These are phyloP conservation scores for Tagetes patula DNA, from an alignment of 129 eudicot species.

Conservation along the genomic window DNA sequence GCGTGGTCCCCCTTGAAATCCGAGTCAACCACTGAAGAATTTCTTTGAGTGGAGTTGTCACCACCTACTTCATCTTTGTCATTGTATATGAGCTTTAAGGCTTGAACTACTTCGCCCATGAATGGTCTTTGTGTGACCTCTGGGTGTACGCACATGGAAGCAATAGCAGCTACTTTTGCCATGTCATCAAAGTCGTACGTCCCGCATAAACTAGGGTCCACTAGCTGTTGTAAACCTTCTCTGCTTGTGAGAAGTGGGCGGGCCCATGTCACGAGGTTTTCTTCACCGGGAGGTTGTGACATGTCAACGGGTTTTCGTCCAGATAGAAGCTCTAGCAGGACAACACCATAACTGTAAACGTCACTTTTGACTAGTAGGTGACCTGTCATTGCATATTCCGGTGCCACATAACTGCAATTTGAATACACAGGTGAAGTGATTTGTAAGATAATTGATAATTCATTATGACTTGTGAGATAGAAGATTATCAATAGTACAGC, in stretches of 20 bases:
- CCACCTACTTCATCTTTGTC: constrained; percentile 75
- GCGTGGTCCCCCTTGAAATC: constrained; percentile 67
- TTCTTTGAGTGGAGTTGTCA: constrained; percentile 62
- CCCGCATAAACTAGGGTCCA: constrained; percentile 70
- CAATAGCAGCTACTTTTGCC: constrained; percentile 96
- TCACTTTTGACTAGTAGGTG: constrained; percentile 95
- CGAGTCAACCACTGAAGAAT: constrained; percentile 64
- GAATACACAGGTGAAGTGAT: constrained; percentile 6
- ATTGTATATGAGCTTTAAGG: constrained; percentile 80
- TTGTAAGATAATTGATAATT: constrained; percentile 12
- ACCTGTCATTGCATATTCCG: constrained; percentile 99
- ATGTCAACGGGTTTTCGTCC: constrained; percentile 94
- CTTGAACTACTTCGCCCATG: constrained; percentile 99
- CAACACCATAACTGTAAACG: constrained; percentile 95
- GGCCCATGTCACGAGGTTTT: constrained; percentile 94
- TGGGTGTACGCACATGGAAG: constrained; percentile 91
- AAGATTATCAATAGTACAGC: background rate
- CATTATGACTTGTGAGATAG: constrained; percentile 1
- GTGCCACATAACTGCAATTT: constrained; percentile 87
- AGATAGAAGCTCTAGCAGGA: constrained; percentile 81
- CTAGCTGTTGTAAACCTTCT: constrained; percentile 76
- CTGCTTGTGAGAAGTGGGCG: constrained; percentile 75
- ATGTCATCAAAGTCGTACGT: constrained; percentile 69
- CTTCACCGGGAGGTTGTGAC: constrained; percentile 94
- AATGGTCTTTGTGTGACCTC: constrained; percentile 96